These are phyloP conservation scores for Arabidopsis lyrata DNA, from an alignment of 441 rosid species.

Conservation along the genomic window DNA sequence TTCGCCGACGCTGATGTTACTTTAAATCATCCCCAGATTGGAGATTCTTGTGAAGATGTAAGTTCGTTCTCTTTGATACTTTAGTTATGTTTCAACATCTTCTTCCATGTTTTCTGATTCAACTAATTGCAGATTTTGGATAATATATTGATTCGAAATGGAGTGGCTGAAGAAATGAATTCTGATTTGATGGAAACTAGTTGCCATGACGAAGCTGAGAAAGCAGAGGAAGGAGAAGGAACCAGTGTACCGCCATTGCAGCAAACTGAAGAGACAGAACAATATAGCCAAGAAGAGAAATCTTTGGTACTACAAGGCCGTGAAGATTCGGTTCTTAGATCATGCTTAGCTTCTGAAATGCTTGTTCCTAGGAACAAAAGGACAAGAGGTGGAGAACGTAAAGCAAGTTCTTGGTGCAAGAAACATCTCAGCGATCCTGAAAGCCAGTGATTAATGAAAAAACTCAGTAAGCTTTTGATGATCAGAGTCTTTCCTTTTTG, in stretches of 20 bases:
- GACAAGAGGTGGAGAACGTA: constrained; percentile 81
- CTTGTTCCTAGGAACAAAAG: constrained; percentile 83
- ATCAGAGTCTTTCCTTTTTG: constrained; percentile 24
- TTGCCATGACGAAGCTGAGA: constrained; percentile 50
- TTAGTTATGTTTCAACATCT: neutral
- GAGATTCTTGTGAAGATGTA: constrained; percentile 78
- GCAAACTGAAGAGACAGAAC: constrained; percentile 48
- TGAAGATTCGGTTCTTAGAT: constrained; percentile 59
- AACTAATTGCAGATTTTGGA: constrained; percentile 76
- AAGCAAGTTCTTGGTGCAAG: constrained; percentile 85
- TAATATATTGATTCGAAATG: constrained; percentile 64
- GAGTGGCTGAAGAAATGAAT: constrained; percentile 59
- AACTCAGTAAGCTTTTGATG: constrained; percentile 14
- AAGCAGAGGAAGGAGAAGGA: constrained; percentile 57
- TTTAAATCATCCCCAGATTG: constrained; percentile 63
- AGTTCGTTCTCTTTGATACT: constrained; percentile 46
- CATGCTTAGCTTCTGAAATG: constrained; percentile 76
- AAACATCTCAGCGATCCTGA: constrained; percentile 75
- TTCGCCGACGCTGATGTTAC: constrained; percentile 84
- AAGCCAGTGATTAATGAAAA: constrained; percentile 56
- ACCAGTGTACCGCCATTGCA: constrained; percentile 55
- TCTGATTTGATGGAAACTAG: constrained; percentile 48
- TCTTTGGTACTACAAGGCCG: constrained; percentile 26
- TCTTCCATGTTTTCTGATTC: constrained; percentile 45
- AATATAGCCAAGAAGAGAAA: constrained; percentile 40